Conservation (phyloP, 805 yeast genomes). For the Lachancea meyersii region DNA sequence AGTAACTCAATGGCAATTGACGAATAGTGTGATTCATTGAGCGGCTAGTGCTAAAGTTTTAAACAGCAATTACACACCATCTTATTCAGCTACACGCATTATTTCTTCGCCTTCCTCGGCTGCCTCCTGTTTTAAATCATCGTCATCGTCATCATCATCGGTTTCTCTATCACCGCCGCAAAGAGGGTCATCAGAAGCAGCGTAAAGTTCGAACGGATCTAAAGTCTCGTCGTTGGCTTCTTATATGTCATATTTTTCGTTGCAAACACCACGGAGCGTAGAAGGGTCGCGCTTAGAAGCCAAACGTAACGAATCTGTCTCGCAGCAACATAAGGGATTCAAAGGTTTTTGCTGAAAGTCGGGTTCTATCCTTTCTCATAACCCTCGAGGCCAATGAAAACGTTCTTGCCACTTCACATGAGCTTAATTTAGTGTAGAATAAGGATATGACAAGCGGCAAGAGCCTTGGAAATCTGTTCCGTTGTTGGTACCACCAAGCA, state of each 20-base stretch:
- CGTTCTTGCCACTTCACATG: conserved; percentile 5
- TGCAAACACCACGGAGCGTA: conserved; percentile 1
- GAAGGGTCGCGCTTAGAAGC: conserved; percentile 1
- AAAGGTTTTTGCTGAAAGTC: neutral
- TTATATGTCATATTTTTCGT: conserved; percentile 1
- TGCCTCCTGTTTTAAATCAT: neutral
- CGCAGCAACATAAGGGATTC: conserved; percentile 5
- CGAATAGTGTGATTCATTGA: too few relatives aligned
- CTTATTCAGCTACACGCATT: too few relatives aligned
- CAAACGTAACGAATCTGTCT: conserved; percentile 7
- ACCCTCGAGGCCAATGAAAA: conserved; percentile 3
- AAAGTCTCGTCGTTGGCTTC: neutral
- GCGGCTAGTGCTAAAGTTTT: too few relatives aligned
- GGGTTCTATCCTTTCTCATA: conserved; percentile 4
- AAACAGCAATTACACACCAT: too few relatives aligned
- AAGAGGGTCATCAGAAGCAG: neutral
- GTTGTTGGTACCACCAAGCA: conserved; percentile 9
- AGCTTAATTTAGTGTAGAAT: conserved; percentile 8
- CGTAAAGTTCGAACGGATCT: conserved; percentile 2
- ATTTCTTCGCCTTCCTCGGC: too few relatives aligned
- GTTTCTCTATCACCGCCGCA: neutral
- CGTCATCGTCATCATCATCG: neutral
- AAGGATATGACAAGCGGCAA: conserved; percentile 7
- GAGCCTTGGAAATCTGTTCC: conserved; percentile 1
- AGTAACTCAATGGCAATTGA: too few relatives aligned